Percentiles rank a stretch among this genome's conserved stretches.
Conservation (phyloP, 2,329 filamentous ascomycete genomes). For the Colletotrichum zoysiae region DNA sequence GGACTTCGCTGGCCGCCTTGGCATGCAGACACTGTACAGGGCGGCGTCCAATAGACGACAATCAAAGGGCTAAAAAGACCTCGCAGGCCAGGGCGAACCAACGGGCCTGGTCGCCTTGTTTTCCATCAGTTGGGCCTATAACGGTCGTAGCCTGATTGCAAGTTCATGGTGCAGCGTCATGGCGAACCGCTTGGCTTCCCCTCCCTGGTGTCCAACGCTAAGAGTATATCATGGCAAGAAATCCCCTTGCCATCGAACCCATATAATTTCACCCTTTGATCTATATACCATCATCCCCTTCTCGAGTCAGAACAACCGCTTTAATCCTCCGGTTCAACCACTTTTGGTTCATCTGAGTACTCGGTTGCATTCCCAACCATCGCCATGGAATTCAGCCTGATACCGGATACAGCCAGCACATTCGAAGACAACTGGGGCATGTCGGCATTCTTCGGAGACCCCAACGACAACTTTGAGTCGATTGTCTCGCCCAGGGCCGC, state of each 20-base stretch:
- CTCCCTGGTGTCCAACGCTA: no score
- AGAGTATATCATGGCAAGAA: neutral
- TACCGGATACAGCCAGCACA: neutral
- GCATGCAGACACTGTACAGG: neutral
- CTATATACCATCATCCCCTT: neutral
- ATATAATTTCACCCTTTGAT: no score
- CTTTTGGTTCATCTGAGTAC: neutral
- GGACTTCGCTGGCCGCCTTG: no score
- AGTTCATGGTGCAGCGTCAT: neutral
- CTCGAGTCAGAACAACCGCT: neutral
- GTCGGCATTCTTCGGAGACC: neutral
- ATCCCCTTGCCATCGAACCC: neutral
- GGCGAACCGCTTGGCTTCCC: neutral
- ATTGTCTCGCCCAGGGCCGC: neutral
- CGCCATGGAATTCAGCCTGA: neutral
- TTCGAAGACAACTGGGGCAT: neutral
- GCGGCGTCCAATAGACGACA: neutral
- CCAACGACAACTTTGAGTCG: neutral
- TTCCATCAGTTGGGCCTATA: neutral
- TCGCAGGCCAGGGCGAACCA: neutral
- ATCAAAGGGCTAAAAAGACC: neutral
- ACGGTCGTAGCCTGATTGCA: neutral
- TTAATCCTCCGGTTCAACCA: neutral
- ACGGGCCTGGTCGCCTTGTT: neutral
- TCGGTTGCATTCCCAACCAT: neutral